Evolutionary conservation across 768 basidiomycete genomes (phyloP).

Genomic region (Hygrocybe coccinea): DNA sequence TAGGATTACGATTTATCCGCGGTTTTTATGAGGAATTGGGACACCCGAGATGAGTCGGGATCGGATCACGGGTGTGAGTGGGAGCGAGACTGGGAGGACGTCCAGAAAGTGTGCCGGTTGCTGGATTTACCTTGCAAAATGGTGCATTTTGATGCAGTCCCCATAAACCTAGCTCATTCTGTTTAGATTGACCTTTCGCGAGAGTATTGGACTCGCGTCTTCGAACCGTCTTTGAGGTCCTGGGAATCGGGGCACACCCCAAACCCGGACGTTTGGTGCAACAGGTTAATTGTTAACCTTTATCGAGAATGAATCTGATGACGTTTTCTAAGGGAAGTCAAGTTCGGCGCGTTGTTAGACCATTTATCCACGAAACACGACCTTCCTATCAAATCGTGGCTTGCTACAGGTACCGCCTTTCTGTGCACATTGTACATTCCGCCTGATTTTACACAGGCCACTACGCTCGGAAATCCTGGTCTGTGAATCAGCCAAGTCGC

Average conservation of each 20-base stretch:
- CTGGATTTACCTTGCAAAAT: conserved; percentile 70
- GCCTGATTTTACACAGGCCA: conserved; percentile 51
- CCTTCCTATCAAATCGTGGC: conserved; percentile 46
- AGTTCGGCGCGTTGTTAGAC: conserved; percentile 81
- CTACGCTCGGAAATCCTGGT: conserved; percentile 72
- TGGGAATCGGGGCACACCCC: conserved; percentile 84
- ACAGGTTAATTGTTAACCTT: conserved; percentile 47
- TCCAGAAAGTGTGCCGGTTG: conserved; percentile 69
- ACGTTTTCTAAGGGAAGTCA: conserved; percentile 62
- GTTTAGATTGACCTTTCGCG: conserved; percentile 76
- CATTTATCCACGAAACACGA: conserved; percentile 38
- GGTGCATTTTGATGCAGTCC: conserved; percentile 37
- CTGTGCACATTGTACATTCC: neutral
- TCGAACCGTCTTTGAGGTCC: conserved; percentile 72
- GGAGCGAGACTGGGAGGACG: conserved; percentile 94
- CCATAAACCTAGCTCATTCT: conserved; percentile 1
- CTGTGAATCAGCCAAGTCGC: conserved; percentile 20
- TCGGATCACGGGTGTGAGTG: conserved; percentile 87
- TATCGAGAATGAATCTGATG: neutral
- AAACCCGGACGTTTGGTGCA: conserved; percentile 92
- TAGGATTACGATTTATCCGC: conserved; percentile 82
- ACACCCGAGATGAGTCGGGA: conserved; percentile 74
- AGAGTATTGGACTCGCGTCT: conserved; percentile 90
- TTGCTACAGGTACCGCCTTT: conserved; percentile 66
- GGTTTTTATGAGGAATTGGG: conserved; percentile 97